Evolutionary conservation across 2,329 filamentous ascomycete genomes (phyloP).

Genomic region (Calonectria fujianensis): DNA sequence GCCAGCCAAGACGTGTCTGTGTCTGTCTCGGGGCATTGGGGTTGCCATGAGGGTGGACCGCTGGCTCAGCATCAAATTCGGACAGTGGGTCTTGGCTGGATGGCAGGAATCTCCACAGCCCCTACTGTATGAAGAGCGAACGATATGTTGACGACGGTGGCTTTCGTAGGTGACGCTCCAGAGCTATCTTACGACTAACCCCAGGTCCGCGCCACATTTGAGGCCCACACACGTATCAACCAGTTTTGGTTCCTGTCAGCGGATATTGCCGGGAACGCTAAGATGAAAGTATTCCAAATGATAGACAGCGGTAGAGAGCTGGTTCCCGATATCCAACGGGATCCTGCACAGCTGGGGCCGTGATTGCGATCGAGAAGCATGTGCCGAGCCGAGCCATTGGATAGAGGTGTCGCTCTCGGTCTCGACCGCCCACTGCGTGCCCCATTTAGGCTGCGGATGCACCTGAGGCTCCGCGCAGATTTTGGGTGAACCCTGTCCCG

Average conservation of each 20-base stretch:
- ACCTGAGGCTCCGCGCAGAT: conserved; percentile 27
- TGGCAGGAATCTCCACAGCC: not conserved
- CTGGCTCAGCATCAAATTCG: conserved; percentile 7
- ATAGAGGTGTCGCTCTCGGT: conserved; percentile 29
- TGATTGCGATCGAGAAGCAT: conserved; percentile 38
- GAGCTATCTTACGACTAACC: conserved; percentile 15
- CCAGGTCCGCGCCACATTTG: conserved; percentile 25
- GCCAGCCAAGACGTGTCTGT: not conserved
- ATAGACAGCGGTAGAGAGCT: not conserved
- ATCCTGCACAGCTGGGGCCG: conserved; percentile 18
- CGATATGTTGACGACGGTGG: conserved; percentile 13
- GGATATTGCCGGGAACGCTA: conserved; percentile 23
- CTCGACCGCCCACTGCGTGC: conserved; percentile 39
- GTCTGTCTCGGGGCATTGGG: not conserved
- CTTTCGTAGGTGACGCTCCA: conserved; percentile 3
- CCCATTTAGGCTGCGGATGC: conserved; percentile 9
- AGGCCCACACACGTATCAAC: conserved; percentile 13
- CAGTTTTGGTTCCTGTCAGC: conserved; percentile 7
- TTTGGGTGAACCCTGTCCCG: conserved; percentile 14
- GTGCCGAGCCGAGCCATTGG: conserved; percentile 26
- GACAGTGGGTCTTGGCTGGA: not conserved
- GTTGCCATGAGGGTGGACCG: conserved; percentile 14
- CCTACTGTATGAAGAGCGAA: not conserved
- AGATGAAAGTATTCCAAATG: conserved; percentile 11
- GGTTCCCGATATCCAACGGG: conserved; percentile 41